Base-by-base conservation (phyloP, 257 asterid genomes). In the Cinchona pubescens region DNA sequence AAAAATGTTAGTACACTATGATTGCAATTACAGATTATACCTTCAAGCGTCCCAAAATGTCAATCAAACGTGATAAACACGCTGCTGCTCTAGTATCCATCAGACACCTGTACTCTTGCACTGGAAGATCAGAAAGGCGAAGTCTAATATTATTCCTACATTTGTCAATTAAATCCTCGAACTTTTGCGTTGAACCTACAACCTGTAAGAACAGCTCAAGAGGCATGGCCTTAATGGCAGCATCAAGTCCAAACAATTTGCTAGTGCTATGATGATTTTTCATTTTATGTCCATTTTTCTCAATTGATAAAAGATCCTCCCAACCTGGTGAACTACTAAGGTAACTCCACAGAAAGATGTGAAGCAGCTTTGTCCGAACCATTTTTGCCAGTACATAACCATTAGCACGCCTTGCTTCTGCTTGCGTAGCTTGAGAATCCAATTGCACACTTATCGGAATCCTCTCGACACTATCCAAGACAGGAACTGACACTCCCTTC, bases 311-410 rank as follows among this genome's bases (percentile, higher is more conserved):
- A 71, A 74, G 86, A 82, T 84, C 87, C 84, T 84, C 86, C 87
- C 90, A 80, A 75, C 87, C 85, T 73, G 86, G 83, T 35, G 85
- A 83, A 79, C 84, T 78, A 83, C 85, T 70, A 79, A 88, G 70
- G 79, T 84, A 90, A 74, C 78, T 87, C 97, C 97, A 94, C 81
- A 94, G 86, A 83, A 86, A 89, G 63, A 80, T 79, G 85, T 94
- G 98, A 83, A 94, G 87, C 80, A 94, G 92, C 92, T 87, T 92
- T 65, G 96, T 76, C 66, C 96, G 86, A 63, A 92, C 92, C 96
- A 94, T 88, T 89, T 86, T 94, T 79, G 96, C 94, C 70, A 66
- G 82, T 66, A 92, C 91, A 82, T 83, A 89, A 40, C 97, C 98
- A 81, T 90, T 94, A 59, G 89, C 80, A 59, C 90, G 96, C 96